Base-by-base conservation (phyloP, 352 stramenopile species). In the Thraustotheca clavata region DNA sequence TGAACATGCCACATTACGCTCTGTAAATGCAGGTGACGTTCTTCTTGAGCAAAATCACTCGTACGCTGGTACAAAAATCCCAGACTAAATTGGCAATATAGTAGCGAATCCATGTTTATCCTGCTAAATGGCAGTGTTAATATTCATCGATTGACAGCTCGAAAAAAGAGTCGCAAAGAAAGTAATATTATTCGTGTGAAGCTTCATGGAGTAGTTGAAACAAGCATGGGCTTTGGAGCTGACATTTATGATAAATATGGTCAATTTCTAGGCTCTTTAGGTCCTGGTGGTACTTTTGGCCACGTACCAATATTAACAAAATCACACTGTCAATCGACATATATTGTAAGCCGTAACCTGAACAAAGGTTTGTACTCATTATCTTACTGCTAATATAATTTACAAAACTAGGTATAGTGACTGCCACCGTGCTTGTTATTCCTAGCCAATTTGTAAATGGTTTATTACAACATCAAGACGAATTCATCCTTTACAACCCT, bases 311-410 rank as follows among this genome's bases (percentile, higher is more conserved):
- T 40, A 9, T 32, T 65, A 4, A 65, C 57, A 1, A 55, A 54
- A 22, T 65, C 57, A 0, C 38, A 55, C 57, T 57, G 57, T 46
- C 57, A 65, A 33, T 65, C 57, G 22, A 54, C 57, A 46, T 65
- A 54, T 35, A 32, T 65, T 16, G 57, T 65, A 4, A 20, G 14
- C 18, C 57, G 57, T 14, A 65, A 55, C 40, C 33, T 52, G 20
- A 16, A 40, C 36, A 65, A 65, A 39, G 57, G 54, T 62, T 11
- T 8, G 31, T n/a, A 20, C 33, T 3, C 26, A 16, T n/a, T 22
- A 43, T 22, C 32, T 26, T 34, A 4, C 16, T n/a, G 18, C n/a
- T n/a, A n/a, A n/a, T 18, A 22, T 49, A 2, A 8, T 41, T 5
- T 14, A 52, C 43, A 2, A 33, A 9, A 4, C 34, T 27, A 49